These are phyloP conservation scores for Zygosaccharomyces pseudobailii DNA, from an alignment of 1,139 yeast genomes.

Conservation along the genomic window DNA sequence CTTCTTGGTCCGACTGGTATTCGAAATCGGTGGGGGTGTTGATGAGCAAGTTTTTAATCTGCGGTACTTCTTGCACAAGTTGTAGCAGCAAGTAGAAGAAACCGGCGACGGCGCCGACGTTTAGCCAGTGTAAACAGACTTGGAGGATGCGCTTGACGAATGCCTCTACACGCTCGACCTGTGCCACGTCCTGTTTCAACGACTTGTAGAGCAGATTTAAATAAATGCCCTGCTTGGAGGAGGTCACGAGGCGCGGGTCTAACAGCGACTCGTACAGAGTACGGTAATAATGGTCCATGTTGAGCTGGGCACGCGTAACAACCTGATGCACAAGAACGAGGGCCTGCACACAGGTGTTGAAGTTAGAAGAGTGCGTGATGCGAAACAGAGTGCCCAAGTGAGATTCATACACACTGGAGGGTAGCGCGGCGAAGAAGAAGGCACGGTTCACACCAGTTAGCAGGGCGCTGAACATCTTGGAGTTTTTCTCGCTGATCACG, in stretches of 20 bases:
- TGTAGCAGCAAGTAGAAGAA: constrained; percentile 74
- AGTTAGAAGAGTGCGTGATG: constrained; percentile 91
- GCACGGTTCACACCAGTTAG: constrained; percentile 96
- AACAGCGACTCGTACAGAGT: constrained; percentile 86
- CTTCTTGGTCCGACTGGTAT: constrained; percentile 34
- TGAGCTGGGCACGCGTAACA: constrained; percentile 49
- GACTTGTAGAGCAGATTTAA: constrained; percentile 82
- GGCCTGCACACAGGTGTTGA: constrained; percentile 93
- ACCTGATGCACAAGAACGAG: constrained; percentile 80
- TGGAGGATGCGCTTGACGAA: constrained; percentile 89
- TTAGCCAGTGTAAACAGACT: constrained; percentile 78
- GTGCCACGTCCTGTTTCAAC: constrained; percentile 60
- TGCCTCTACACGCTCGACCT: constrained; percentile 68
- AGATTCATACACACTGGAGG: constrained; percentile 63
- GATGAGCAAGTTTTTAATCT: constrained; percentile 45
- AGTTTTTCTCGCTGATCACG: constrained; percentile 73
- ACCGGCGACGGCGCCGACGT: constrained; percentile 87
- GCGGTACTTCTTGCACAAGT: constrained; percentile 51
- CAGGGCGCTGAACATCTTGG: constrained; percentile 83
- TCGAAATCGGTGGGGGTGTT: constrained; percentile 40
- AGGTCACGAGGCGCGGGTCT: constrained; percentile 74
- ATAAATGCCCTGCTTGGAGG: constrained; percentile 88
- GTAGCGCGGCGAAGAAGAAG: constrained; percentile 82
- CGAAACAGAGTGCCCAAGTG: constrained; percentile 83
- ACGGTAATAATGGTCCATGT: constrained; percentile 73